Percentiles rank a stretch among this genome's conserved stretches.
These are phyloP conservation scores for Apiospora rasikravindrae DNA, from an alignment of 2,329 filamentous ascomycete species.

Conservation along the genomic window DNA sequence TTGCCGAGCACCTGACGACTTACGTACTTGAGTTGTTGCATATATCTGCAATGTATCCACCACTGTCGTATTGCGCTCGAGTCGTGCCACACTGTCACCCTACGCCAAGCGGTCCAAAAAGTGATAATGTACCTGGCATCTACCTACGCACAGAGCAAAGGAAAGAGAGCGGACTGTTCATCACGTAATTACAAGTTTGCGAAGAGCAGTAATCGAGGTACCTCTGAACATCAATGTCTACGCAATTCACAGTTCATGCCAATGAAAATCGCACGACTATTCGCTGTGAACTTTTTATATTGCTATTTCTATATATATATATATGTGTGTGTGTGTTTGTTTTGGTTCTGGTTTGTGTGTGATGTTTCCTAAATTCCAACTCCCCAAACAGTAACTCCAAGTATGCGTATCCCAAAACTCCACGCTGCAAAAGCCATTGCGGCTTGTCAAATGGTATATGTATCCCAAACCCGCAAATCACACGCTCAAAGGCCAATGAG, in stretches of 20 bases:
- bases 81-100: background rate
- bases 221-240: background rate
- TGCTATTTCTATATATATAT: too few species aligned
- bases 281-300: background rate
- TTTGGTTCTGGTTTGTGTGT: background rate
- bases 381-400: background rate
- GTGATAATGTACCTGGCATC: too few species aligned
- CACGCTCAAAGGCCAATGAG: background rate
- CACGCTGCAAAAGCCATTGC: background rate
- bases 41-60: background rate
- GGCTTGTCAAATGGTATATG: background rate
- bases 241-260: too few species aligned
- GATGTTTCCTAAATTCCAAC: background rate
- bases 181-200: too few species aligned
- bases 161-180: too few species aligned
- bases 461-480: background rate
- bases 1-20: background rate
- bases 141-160: too few species aligned
- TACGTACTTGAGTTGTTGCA: background rate
- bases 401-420: background rate
- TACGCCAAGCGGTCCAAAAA: background rate
- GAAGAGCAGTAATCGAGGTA: too few species aligned
- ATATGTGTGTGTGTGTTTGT: background rate
- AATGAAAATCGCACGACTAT: background rate
- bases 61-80: background rate